Base-by-base conservation (phyloP, 257 asterid genomes). In the Nyctanthes arbortristis region DNA sequence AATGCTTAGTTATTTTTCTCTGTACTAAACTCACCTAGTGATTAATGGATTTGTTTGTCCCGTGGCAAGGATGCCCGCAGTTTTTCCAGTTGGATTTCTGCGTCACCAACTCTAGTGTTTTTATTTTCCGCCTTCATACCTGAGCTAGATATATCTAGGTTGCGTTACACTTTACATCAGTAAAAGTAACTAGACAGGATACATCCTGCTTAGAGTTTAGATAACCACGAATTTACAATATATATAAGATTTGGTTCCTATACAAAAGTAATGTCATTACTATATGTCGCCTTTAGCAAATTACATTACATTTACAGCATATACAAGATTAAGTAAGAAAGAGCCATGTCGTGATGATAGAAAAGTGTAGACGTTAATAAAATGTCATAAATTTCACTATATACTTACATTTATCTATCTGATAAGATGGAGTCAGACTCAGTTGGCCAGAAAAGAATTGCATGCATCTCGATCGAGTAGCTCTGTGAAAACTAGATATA, bases 401-500 rank as follows among this genome's bases (percentile, higher is more conserved):
- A 40, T 61, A 52, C 11, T 36, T 12, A 18, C 35, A 66, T 49
- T 76, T 75, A 88, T 82, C 96, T 70, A 63, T 90, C 89, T 18
- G 87, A 82, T 72, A 93, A 74, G 62, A 93, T 88, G 5, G 96
- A 84, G 34, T 81, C 83, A n/a, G n/a, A 68, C 89, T 93, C n/a
- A n/a, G n/a, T n/a, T n/a, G n/a, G n/a, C 98, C 98, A 93, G 6
- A 97, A 90, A 33, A 93, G 98, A 70, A 93, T 80, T 31, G 87
- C 82, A n/a, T n/a, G n/a, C n/a, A 59, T 93, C 98, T 40, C 98
- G 91, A 67, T 96, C 98, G 79, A 93, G 99, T 40, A 93, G 80
- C 68, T 91, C 99, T 93, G 92, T 66, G 73, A 70, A 67, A 82
- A n/a, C n/a, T n/a, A n/a, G n/a, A 56, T 57, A 12, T 7, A 29